Percentiles rank a stretch among this genome's conserved stretches.
phyloP scores from a whole-genome alignment of 2,329 filamentous ascomycete species.

The Stylonectria norvegica region DNA sequence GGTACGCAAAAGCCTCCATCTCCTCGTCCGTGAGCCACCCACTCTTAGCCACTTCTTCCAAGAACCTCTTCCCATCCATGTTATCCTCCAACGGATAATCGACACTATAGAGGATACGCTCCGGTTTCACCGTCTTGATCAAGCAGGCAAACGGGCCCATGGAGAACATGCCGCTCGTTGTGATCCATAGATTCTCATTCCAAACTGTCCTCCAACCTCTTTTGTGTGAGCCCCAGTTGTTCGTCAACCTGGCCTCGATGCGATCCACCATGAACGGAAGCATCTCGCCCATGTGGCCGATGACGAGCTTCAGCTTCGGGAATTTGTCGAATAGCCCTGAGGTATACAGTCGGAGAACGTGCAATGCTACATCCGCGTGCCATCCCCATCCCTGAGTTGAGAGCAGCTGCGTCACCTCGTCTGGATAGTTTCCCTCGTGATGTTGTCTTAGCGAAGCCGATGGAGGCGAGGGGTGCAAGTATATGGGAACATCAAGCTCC shows the following conservation, averaged over 20 bases:
- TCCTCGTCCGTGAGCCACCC: slow-evolving; percentile 47
- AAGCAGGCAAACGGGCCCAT: slow-evolving; percentile 45
- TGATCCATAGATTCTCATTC: slow-evolving; percentile 55
- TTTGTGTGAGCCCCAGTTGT: slow-evolving; percentile 29
- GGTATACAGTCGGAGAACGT: slow-evolving; percentile 35
- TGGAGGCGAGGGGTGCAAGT: slow-evolving; percentile 46
- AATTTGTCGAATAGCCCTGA: slow-evolving; percentile 34
- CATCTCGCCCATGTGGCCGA: slow-evolving; percentile 44
- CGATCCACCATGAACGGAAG: slow-evolving; percentile 54
- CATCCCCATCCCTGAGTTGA: slow-evolving; percentile 46
- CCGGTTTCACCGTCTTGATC: slow-evolving; percentile 43
- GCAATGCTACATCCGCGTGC: slow-evolving; percentile 48
- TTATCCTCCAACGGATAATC: slow-evolving; percentile 55
- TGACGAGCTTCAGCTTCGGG: slow-evolving; percentile 36
- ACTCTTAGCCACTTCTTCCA: slow-evolving; percentile 47
- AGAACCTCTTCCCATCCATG: slow-evolving; percentile 45
- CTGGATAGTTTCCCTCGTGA: slow-evolving; percentile 29
- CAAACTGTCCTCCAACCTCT: slow-evolving; percentile 47
- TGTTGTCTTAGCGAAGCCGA: slow-evolving; percentile 23
- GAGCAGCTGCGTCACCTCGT: slow-evolving; percentile 30
- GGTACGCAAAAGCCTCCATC: slow-evolving; percentile 46
- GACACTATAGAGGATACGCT: slow-evolving; percentile 53
- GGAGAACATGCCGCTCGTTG: slow-evolving; percentile 52
- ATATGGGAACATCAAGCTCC: slow-evolving; percentile 48
- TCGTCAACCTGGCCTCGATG: slow-evolving; percentile 30